A percentile compares a stretch with the other conserved stretches of the same genome.
Conservation (phyloP, 352 stramenopile genomes). For the Blastocystis sp. region DNA sequence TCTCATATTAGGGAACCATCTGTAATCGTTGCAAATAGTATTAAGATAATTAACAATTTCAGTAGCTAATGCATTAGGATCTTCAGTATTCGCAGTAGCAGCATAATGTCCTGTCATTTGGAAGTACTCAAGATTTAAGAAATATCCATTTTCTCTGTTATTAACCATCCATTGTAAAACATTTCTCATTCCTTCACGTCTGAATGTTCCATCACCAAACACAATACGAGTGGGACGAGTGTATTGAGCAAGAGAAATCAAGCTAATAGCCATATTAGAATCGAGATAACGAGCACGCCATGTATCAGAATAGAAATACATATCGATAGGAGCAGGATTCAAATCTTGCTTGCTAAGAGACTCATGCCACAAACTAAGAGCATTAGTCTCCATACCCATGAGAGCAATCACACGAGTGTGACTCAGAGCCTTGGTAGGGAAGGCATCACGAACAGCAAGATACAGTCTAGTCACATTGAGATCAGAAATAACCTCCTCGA, state of each 20-base stretch:
- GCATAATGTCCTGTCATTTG: background rate
- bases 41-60: background rate
- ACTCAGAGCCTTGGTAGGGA: background rate
- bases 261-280: background rate
- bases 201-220: background rate
- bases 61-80: background rate
- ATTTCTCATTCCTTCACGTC: background rate
- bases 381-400: background rate
- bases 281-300: background rate
- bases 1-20: background rate
- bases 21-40: background rate
- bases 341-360: background rate
- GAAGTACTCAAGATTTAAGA: background rate
- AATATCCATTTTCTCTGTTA: background rate
- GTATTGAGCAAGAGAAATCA: background rate
- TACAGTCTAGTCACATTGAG: background rate
- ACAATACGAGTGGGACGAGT: slow-evolving; percentile 2
- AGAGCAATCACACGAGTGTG: slow-evolving; percentile 24
- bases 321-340: slow-evolving; percentile 31
- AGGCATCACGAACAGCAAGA: slow-evolving; percentile 29
- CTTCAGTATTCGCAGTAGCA: background rate
- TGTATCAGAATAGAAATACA: background rate
- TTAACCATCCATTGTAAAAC: background rate
- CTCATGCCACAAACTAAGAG: background rate
- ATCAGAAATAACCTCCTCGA: background rate